phyloP scores from a whole-genome alignment of 2,329 filamentous ascomycete species.

The Blumeria hordei region DNA sequence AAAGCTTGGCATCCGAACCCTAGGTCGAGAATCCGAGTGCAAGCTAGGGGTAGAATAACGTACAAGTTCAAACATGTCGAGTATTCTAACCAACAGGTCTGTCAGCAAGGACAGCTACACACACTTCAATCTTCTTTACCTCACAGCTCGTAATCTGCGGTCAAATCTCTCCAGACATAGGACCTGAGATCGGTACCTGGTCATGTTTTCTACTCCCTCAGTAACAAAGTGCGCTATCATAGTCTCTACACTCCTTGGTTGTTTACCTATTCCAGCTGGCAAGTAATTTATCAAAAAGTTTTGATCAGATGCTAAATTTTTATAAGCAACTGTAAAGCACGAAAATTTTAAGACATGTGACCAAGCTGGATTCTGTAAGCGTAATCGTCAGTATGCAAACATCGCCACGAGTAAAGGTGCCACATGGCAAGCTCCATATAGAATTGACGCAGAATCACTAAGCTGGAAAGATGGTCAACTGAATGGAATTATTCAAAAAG shows the following conservation, averaged over 20 bases:
- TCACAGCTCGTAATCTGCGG: no score
- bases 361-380: conserved; percentile 91
- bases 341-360: conserved; percentile 93
- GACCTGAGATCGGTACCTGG: no score
- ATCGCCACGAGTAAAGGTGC: conserved; percentile 37
- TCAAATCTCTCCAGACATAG: no score
- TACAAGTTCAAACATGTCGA: no score
- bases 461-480: conserved; percentile 60
- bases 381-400: conserved; percentile 79
- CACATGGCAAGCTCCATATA: conserved; percentile 61
- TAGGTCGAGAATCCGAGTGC: no score
- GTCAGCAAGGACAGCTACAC: no score
- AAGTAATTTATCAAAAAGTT: not conserved
- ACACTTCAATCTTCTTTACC: no score
- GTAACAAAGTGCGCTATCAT: no score
- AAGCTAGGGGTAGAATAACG: no score
- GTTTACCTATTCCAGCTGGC: not conserved
- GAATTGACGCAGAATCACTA: conserved; percentile 45
- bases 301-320: not conserved
- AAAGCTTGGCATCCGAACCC: no score
- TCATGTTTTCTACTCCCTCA: no score
- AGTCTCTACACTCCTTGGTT: not conserved
- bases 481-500: conserved; percentile 62
- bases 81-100: no score
- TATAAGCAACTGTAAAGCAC: conserved; percentile 62